Evolutionary conservation across 208 protist species (phyloP).

Genomic region (Lotmaria passim): DNA sequence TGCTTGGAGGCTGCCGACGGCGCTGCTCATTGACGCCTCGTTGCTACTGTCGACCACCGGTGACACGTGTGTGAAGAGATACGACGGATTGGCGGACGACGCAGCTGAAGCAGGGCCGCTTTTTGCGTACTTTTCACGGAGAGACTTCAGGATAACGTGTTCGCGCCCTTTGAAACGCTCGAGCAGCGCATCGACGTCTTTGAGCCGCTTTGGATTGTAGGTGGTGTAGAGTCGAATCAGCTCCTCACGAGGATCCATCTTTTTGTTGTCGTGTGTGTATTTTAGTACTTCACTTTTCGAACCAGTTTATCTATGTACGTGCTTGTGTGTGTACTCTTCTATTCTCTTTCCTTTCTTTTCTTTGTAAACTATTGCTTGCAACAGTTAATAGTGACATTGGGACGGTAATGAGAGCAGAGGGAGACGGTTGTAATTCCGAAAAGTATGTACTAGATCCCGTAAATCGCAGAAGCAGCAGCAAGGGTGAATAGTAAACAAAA

Average conservation of each 20-base stretch:
- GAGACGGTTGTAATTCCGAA: too few species aligned
- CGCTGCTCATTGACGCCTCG: neutral
- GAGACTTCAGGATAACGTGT: constrained; percentile 45
- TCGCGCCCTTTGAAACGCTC: constrained; percentile 59
- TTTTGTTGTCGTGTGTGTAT: neutral
- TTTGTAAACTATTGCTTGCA: too few species aligned
- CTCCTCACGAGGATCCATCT: constrained; percentile 51
- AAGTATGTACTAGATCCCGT: too few species aligned
- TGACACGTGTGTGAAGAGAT: neutral
- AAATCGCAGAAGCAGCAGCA: too few species aligned
- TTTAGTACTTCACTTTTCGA: too few species aligned
- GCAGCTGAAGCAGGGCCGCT: neutral
- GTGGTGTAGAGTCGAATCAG: constrained; percentile 51
- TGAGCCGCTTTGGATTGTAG: constrained; percentile 66
- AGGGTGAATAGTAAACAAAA: too few species aligned
- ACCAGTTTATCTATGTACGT: neutral
- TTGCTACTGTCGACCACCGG: neutral
- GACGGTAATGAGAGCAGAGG: too few species aligned
- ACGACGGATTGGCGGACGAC: neutral
- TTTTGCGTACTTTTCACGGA: constrained; percentile 46
- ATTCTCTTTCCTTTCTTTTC: too few species aligned
- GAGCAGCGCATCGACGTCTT: constrained; percentile 52
- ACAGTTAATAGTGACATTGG: neutral
- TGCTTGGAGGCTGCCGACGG: neutral
- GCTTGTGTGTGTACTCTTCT: neutral